Conservation (phyloP, 768 basidiomycete genomes). For the Harrya chromipes region DNA sequence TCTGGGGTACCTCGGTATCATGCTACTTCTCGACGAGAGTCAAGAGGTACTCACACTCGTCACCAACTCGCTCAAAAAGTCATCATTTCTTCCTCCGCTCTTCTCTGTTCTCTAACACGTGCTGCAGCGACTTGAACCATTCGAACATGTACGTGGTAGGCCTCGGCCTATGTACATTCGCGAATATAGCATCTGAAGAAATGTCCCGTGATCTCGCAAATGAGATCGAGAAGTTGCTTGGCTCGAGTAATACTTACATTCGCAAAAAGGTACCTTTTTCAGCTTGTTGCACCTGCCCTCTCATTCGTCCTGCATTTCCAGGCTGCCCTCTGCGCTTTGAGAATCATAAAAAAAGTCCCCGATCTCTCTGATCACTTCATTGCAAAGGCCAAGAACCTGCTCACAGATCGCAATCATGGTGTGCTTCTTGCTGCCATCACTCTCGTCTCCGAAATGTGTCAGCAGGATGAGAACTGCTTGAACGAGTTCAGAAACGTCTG, state of each 20-base stretch:
- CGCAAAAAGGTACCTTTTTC: constrained; percentile 79
- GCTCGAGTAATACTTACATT: constrained; percentile 97
- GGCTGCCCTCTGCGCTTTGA: constrained; percentile 93
- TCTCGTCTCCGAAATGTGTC: constrained; percentile 92
- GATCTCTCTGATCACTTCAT: constrained; percentile 94
- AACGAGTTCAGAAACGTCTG: constrained; percentile 89
- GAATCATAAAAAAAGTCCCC: constrained; percentile 94
- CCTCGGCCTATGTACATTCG: constrained; percentile 95
- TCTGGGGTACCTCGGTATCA: constrained; percentile 94
- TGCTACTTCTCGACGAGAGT: constrained; percentile 95
- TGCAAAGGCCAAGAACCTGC: constrained; percentile 80
- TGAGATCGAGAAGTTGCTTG: constrained; percentile 95
- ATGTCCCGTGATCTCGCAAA: constrained; percentile 98
- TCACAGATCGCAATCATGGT: constrained; percentile 96
- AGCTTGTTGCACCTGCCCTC: not conserved
- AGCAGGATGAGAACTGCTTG: constrained; percentile 64
- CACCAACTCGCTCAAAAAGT: constrained; percentile 99
- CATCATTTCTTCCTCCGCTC: constrained; percentile 6
- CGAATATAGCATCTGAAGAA: constrained; percentile 98
- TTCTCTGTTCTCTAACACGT: constrained; percentile 8
- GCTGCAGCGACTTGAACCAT: constrained; percentile 93
- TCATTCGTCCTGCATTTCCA: constrained; percentile 28
- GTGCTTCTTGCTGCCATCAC: constrained; percentile 94
- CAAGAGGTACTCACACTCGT: constrained; percentile 97
- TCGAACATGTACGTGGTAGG: constrained; percentile 99